Evolutionary conservation across 208 protist species (phyloP).

Genomic region (Trichomonas gallinae): DNA sequence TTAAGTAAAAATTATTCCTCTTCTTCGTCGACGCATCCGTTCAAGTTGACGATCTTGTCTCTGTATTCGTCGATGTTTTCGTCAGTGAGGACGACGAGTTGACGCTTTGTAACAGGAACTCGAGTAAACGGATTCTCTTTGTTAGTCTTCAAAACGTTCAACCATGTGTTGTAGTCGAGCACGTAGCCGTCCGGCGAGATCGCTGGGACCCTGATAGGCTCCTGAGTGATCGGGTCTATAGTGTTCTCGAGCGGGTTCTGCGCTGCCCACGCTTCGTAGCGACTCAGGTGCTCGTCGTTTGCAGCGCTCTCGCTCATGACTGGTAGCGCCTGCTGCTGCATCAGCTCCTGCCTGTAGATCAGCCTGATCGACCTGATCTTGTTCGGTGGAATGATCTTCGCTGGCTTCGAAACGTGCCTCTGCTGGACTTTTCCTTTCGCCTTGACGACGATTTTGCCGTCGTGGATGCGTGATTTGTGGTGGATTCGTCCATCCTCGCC

Average conservation of each 20-base stretch:
- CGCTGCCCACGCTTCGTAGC: neutral
- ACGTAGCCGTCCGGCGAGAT: constrained; percentile 11
- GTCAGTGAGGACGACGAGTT: neutral
- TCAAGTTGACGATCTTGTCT: neutral
- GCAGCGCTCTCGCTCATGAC: neutral
- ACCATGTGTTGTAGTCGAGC: constrained; percentile 18
- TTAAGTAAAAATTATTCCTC: neutral
- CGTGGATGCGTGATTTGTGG: neutral
- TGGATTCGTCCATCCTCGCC: neutral
- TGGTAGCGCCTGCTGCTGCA: neutral
- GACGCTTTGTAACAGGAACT: neutral
- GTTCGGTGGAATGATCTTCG: neutral
- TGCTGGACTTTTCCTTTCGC: neutral
- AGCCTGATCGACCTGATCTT: neutral
- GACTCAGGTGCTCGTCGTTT: neutral
- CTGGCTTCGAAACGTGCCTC: neutral
- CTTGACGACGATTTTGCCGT: neutral
- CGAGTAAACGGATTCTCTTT: neutral
- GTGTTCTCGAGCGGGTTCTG: neutral
- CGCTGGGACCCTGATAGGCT: neutral
- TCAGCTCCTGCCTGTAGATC: neutral
- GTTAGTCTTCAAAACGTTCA: neutral
- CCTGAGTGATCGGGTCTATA: neutral
- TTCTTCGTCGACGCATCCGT: neutral
- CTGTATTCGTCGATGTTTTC: neutral